Evolutionary conservation across 2,329 filamentous ascomycete genomes (phyloP).

Genomic region (Hymenoscyphus salicellus): DNA sequence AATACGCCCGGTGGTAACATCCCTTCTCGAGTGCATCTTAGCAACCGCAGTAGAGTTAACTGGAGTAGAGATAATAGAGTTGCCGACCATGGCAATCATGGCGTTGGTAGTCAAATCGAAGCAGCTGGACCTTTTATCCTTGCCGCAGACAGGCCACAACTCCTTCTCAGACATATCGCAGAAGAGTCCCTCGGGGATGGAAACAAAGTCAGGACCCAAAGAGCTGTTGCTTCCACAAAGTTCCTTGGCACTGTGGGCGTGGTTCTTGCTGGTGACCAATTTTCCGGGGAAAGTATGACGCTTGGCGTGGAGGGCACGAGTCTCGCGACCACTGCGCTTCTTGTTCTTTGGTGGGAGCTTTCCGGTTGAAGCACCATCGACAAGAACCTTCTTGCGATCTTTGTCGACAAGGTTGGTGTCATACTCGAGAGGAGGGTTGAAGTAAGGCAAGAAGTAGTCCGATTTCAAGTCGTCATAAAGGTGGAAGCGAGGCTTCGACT

Average conservation of each 20-base stretch:
- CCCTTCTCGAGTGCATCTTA: neutral
- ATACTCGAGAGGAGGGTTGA: constrained; percentile 3
- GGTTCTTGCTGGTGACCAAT: constrained; percentile 5
- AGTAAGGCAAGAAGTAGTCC: constrained; percentile 1
- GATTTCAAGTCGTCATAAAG: neutral
- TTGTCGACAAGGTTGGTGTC: neutral
- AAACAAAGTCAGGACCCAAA: constrained; percentile 37
- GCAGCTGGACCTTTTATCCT: constrained; percentile 17
- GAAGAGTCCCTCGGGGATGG: constrained; percentile 32
- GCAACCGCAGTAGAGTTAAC: neutral
- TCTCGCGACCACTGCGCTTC: neutral
- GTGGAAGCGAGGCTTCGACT: constrained; percentile 6
- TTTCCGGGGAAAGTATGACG: neutral
- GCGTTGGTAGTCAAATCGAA: constrained; percentile 17
- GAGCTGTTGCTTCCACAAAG: constrained; percentile 35
- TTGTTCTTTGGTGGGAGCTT: neutral
- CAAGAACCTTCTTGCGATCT: neutral
- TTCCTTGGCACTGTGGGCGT: constrained; percentile 32
- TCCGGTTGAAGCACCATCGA: neutral
- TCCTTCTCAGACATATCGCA: constrained; percentile 37
- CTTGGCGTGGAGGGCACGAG: neutral
- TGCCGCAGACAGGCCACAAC: constrained; percentile 32
- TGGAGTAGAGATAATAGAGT: neutral
- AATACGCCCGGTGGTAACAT: constrained; percentile 3
- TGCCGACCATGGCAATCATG: neutral